A percentile compares a stretch with the other conserved stretches of the same genome.
These are phyloP conservation scores for Corynascus novoguineensis DNA, from an alignment of 495 filamentous ascomycete species.

Conservation along the genomic window DNA sequence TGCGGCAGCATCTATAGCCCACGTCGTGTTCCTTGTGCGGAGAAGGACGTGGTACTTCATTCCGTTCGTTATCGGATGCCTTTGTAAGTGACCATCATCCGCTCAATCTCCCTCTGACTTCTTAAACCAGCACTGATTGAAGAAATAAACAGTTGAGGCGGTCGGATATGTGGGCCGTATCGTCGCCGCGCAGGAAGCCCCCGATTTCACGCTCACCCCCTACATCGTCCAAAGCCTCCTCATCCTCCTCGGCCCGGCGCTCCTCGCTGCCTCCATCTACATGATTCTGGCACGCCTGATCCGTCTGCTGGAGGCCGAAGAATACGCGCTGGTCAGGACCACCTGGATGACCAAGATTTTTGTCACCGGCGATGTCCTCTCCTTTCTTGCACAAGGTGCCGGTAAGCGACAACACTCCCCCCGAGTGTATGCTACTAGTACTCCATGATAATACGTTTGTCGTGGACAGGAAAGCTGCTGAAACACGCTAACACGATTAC, in stretches of 20 bases:
- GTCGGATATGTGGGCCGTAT: conserved; percentile 55
- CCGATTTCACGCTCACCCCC: conserved; percentile 31
- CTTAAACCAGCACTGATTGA: neutral
- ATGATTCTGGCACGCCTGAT: conserved; percentile 52
- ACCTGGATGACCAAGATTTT: conserved; percentile 48
- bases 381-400: conserved; percentile 36
- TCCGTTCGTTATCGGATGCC: conserved; percentile 51
- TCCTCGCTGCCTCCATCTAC: conserved; percentile 51
- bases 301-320: conserved; percentile 31
- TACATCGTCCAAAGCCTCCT: conserved; percentile 34
- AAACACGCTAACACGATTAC: no score
- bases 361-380: conserved; percentile 39
- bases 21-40: conserved; percentile 44
- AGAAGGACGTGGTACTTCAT: conserved; percentile 56
- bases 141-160: conserved; percentile 44
- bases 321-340: conserved; percentile 34
- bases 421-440: no score
- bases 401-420: no score
- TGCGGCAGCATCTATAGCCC: conserved; percentile 37
- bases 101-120: no score
- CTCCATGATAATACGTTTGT: no score
- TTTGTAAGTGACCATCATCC: conserved; percentile 41
- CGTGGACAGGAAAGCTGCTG: no score
- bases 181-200: conserved; percentile 30
- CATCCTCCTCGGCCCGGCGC: conserved; percentile 38